phyloP scores from a whole-genome alignment of 1,139 yeast genomes.

The Wickerhamiella pararugosa region DNA sequence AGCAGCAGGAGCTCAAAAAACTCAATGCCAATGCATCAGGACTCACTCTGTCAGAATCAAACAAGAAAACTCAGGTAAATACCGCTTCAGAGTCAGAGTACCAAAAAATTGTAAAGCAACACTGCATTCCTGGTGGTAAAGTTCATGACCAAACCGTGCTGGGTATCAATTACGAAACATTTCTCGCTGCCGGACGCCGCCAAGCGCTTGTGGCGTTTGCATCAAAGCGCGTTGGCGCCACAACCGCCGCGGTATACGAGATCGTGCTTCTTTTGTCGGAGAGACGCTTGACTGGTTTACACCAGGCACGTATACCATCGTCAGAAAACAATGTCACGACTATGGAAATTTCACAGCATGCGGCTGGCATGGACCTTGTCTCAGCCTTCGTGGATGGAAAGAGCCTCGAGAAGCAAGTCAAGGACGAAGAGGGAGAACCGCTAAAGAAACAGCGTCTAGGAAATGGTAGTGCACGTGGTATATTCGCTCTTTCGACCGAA shows the following conservation, averaged over 20 bases:
- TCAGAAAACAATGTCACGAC: slow-evolving; percentile 23
- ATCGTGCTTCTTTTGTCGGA: slow-evolving; percentile 47
- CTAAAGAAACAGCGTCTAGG: slow-evolving; percentile 4
- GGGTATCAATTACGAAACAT: slow-evolving; percentile 51
- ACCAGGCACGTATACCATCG: slow-evolving; percentile 17
- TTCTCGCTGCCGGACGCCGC: slow-evolving; percentile 50
- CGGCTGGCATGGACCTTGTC: slow-evolving; percentile 21
- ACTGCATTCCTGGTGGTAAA: slow-evolving; percentile 3
- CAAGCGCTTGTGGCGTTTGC: slow-evolving; percentile 49
- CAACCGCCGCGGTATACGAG: slow-evolving; percentile 52
- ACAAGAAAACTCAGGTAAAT: slow-evolving; percentile 15
- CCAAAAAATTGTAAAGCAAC: not conserved
- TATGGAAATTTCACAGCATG: slow-evolving; percentile 19
- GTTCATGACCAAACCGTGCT: slow-evolving; percentile 32
- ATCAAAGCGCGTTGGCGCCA: slow-evolving; percentile 51
- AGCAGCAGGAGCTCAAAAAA: slow-evolving; percentile 12
- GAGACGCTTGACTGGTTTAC: slow-evolving; percentile 19
- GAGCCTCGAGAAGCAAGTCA: slow-evolving; percentile 13
- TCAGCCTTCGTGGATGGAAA: slow-evolving; percentile 33
- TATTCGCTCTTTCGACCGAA: slow-evolving; percentile 4
- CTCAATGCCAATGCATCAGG: slow-evolving; percentile 15
- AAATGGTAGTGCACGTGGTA: not conserved
- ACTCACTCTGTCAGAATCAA: slow-evolving; percentile 20
- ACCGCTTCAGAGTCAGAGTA: slow-evolving; percentile 10
- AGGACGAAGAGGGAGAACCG: slow-evolving; percentile 3